A percentile compares a stretch with the other conserved stretches of the same genome.
These are phyloP conservation scores for Fragaria ananassa DNA, from an alignment of 306 rosid genomes.

Conservation along the genomic window DNA sequence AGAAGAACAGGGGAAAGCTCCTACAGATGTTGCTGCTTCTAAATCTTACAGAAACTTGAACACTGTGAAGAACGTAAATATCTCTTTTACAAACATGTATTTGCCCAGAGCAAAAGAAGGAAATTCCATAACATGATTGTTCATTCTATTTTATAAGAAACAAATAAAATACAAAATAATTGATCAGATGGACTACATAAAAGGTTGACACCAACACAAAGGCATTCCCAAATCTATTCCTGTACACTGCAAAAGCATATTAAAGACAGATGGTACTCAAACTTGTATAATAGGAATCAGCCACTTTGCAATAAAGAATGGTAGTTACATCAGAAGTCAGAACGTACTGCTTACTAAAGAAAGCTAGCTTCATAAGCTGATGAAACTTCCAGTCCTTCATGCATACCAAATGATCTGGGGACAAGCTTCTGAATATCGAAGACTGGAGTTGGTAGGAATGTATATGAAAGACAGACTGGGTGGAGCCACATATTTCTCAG, in stretches of 20 bases:
- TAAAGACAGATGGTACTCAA: not conserved
- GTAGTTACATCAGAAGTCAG: slow-evolving; percentile 1
- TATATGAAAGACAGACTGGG: slow-evolving; percentile 12
- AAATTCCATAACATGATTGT: not conserved
- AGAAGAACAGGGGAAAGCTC: slow-evolving; percentile 58
- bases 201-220: not conserved
- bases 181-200: not conserved
- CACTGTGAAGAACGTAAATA: slow-evolving; percentile 17
- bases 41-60: slow-evolving; percentile 18
- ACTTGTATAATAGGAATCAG: slow-evolving; percentile 27
- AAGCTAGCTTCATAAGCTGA: slow-evolving; percentile 14
- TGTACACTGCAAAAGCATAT: not conserved
- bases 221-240: slow-evolving; percentile 4
- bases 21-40: slow-evolving; percentile 57
- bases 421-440: slow-evolving; percentile 20
- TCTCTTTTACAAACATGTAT: slow-evolving; percentile 23
- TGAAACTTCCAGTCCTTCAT: slow-evolving; percentile 23
- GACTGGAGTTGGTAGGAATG: slow-evolving; percentile 8
- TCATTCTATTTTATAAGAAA: not conserved
- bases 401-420: slow-evolving; percentile 3
- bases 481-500: slow-evolving; percentile 12
- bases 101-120: slow-evolving; percentile 6
- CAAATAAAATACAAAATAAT: not conserved
- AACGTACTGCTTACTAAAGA: slow-evolving; percentile 6
- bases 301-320: not conserved